Conservation (phyloP, 148 eudicot genomes). For the Chenopodium berlandieri region DNA sequence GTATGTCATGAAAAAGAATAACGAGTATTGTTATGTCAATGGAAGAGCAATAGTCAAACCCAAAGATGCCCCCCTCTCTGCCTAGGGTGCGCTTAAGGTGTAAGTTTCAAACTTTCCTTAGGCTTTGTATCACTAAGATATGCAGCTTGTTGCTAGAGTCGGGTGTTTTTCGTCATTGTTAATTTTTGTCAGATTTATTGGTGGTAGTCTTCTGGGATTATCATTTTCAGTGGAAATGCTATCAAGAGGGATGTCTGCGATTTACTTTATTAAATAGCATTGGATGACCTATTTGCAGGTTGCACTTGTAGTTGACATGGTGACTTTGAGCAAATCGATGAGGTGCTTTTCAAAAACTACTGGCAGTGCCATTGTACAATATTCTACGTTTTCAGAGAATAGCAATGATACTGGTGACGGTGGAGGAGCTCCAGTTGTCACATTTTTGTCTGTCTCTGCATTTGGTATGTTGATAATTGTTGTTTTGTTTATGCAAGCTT, state of each 20-base stretch:
- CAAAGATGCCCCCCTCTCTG: too few relatives aligned
- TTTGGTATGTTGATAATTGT: conserved; percentile 55
- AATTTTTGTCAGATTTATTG: not conserved
- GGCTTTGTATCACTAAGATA: not conserved
- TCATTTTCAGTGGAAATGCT: not conserved
- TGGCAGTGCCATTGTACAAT: conserved; percentile 57
- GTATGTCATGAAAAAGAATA: not conserved
- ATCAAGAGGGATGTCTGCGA: not conserved
- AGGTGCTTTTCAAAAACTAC: conserved; percentile 56
- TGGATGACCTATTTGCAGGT: conserved; percentile 44
- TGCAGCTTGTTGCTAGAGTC: not conserved
- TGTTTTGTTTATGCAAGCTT: not conserved
- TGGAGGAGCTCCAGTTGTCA: conserved; percentile 73
- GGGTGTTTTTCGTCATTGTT: not conserved
- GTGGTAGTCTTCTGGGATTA: not conserved
- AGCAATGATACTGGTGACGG: conserved; percentile 76
- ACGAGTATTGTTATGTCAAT: too few relatives aligned
- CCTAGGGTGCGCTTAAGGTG: too few relatives aligned
- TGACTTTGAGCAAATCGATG: conserved; percentile 60
- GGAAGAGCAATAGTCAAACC: too few relatives aligned
- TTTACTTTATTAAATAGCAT: not conserved
- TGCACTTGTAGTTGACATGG: conserved; percentile 48
- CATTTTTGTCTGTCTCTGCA: conserved; percentile 53
- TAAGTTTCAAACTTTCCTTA: not conserved
- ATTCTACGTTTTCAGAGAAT: conserved; percentile 46